Conservation (phyloP, 2,329 filamentous ascomycete genomes). For the Kalmusia sp. region DNA sequence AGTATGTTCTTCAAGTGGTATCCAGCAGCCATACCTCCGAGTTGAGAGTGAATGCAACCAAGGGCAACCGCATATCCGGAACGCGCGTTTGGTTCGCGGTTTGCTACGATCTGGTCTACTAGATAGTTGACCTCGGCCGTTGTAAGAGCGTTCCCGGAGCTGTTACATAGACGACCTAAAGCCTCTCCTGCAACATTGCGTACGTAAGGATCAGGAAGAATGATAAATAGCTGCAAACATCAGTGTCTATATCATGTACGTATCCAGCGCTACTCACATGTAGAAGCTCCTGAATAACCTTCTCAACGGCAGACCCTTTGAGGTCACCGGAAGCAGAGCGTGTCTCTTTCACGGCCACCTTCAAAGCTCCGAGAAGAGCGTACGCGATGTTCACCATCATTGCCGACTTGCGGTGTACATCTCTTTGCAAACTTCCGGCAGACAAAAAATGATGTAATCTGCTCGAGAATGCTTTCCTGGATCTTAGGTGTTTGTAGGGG, state of each 20-base stretch:
- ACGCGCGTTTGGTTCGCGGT: slow-evolving; percentile 89
- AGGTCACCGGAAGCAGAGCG: slow-evolving; percentile 75
- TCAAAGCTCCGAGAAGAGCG: slow-evolving; percentile 79
- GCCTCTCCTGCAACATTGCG: slow-evolving; percentile 85
- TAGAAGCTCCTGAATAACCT: slow-evolving; percentile 70
- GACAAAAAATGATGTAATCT: slow-evolving; percentile 90
- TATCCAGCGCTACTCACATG: slow-evolving; percentile 69
- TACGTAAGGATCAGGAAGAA: slow-evolving; percentile 84
- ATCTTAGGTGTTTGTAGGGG: slow-evolving; percentile 89
- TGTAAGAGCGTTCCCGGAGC: slow-evolving; percentile 86
- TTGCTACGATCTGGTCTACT: slow-evolving; percentile 91
- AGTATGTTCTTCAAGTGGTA: slow-evolving; percentile 96
- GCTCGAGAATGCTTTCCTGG: slow-evolving; percentile 94
- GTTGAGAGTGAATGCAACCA: slow-evolving; percentile 91
- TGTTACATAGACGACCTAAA: slow-evolving; percentile 82
- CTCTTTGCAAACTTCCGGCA: slow-evolving; percentile 78
- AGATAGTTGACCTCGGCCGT: slow-evolving; percentile 89
- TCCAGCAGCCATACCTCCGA: slow-evolving; percentile 96
- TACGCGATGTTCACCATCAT: slow-evolving; percentile 90
- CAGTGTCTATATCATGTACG: slow-evolving; percentile 1
- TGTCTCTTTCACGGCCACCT: slow-evolving; percentile 84
- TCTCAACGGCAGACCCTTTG: slow-evolving; percentile 78
- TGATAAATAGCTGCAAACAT: slow-evolving; percentile 67
- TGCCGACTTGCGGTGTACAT: slow-evolving; percentile 86
- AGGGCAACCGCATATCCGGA: slow-evolving; percentile 94